These are phyloP conservation scores for Malus asiatica DNA, from an alignment of 306 rosid species.

Conservation along the genomic window DNA sequence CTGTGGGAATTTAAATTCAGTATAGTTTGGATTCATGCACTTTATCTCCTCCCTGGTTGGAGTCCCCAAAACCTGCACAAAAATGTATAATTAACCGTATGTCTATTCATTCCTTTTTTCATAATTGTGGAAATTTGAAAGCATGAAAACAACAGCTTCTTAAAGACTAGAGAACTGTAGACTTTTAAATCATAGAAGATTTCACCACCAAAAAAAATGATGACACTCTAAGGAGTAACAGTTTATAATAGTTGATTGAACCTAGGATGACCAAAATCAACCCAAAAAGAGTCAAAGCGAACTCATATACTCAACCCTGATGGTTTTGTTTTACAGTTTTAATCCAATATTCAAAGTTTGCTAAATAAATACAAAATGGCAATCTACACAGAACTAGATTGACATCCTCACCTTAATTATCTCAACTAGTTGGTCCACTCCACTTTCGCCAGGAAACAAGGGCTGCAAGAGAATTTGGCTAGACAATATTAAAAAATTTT, in stretches of 20 bases:
- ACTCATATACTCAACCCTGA: background rate
- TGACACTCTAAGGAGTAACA: background rate
- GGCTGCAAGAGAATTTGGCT: slow-evolving; percentile 59
- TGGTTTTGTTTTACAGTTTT: background rate
- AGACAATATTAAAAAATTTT: slow-evolving; percentile 5
- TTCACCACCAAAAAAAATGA: background rate
- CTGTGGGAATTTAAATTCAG: slow-evolving; percentile 96
- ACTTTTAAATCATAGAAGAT: background rate
- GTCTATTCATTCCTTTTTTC: background rate
- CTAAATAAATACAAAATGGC: background rate
- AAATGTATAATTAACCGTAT: background rate
- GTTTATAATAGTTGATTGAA: background rate
- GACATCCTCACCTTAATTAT: slow-evolving; percentile 70
- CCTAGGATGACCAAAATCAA: background rate
- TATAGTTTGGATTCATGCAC: slow-evolving; percentile 99
- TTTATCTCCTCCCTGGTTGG: slow-evolving; percentile 99
- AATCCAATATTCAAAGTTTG: background rate
- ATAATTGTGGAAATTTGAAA: background rate
- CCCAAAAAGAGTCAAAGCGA: background rate
- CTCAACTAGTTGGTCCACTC: slow-evolving; percentile 98
- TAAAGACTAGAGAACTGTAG: background rate
- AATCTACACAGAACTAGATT: background rate
- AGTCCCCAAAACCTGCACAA: slow-evolving; percentile 85
- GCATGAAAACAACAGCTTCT: background rate
- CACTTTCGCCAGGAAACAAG: slow-evolving; percentile 97